Evolutionary conservation across 2,329 filamentous ascomycete species (phyloP).

Genomic region (Didymella arachidicola): DNA sequence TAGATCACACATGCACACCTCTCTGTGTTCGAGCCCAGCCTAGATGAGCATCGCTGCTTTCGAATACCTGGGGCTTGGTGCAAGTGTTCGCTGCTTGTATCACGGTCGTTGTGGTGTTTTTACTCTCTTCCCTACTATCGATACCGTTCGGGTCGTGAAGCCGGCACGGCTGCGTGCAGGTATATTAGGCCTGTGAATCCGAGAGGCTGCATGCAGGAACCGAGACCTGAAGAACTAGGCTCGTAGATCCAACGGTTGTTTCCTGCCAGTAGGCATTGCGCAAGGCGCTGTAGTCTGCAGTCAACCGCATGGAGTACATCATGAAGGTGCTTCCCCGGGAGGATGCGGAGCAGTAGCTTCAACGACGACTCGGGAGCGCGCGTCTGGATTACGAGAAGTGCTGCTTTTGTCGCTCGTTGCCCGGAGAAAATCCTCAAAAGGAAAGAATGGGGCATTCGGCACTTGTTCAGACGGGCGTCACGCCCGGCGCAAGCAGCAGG

Average conservation of each 20-base stretch:
- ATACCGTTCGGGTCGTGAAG: background rate
- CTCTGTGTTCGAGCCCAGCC: slow-evolving; percentile 5
- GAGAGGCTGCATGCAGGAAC: slow-evolving; percentile 6
- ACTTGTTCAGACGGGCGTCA: slow-evolving; percentile 15
- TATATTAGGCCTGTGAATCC: no score
- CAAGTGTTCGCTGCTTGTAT: slow-evolving; percentile 4
- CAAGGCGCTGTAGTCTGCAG: background rate
- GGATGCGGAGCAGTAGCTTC: slow-evolving; percentile 3
- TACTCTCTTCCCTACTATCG: background rate
- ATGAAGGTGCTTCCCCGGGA: background rate
- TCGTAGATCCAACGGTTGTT: slow-evolving; percentile 8
- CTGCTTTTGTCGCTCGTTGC: slow-evolving; percentile 6
- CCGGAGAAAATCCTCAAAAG: background rate
- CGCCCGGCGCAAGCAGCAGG: slow-evolving; percentile 7
- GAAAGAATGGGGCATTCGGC: slow-evolving; percentile 2
- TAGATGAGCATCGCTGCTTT: background rate
- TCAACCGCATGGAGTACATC: background rate
- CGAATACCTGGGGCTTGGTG: slow-evolving; percentile 1
- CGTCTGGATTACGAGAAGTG: slow-evolving; percentile 6
- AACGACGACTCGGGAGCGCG: background rate
- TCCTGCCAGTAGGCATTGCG: slow-evolving; percentile 3
- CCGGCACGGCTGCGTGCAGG: background rate
- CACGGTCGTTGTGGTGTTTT: slow-evolving; percentile 2
- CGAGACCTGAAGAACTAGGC: background rate
- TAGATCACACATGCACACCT: slow-evolving; percentile 11